Conservation (phyloP, 2,329 filamentous ascomycete genomes). For the Hymenoscyphus fraxineus region DNA sequence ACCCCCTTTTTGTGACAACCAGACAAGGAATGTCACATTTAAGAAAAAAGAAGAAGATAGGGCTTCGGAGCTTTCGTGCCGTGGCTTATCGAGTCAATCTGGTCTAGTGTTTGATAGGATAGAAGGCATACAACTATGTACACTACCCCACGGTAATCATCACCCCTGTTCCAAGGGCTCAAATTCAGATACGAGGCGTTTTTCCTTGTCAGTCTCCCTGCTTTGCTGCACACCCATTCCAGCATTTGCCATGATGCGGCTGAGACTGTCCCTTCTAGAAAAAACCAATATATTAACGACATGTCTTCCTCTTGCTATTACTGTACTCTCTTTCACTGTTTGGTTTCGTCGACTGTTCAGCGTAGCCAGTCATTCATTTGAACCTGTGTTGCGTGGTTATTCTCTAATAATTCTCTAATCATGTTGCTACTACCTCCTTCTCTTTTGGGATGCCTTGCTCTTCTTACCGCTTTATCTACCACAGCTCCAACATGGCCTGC, state of each 20-base stretch:
- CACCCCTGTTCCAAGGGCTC: background rate
- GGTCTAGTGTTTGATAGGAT: background rate
- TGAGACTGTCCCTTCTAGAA: slow-evolving; percentile 15
- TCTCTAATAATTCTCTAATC: slow-evolving; percentile 21
- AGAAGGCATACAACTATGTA: background rate
- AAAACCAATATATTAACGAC: slow-evolving; percentile 9
- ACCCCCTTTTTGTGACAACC: background rate
- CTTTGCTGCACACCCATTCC: background rate
- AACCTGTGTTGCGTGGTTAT: slow-evolving; percentile 10
- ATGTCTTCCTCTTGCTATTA: slow-evolving; percentile 7
- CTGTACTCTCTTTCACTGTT: slow-evolving; percentile 5
- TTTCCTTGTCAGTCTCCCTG: background rate
- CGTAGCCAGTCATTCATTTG: slow-evolving; percentile 25
- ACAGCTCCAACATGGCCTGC: slow-evolving; percentile 60
- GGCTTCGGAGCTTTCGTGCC: background rate
- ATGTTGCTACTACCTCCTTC: slow-evolving; percentile 27
- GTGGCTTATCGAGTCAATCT: background rate
- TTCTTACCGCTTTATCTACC: slow-evolving; percentile 17
- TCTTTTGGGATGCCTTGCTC: slow-evolving; percentile 16
- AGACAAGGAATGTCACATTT: background rate
- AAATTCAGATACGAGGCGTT: slow-evolving; percentile 3
- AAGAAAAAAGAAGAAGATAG: background rate
- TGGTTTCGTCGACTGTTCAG: slow-evolving; percentile 17
- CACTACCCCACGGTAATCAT: background rate
- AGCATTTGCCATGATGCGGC: slow-evolving; percentile 14